Base-by-base conservation (phyloP, 495 filamentous ascomycete species). In the Cryomyces minteri region DNA sequence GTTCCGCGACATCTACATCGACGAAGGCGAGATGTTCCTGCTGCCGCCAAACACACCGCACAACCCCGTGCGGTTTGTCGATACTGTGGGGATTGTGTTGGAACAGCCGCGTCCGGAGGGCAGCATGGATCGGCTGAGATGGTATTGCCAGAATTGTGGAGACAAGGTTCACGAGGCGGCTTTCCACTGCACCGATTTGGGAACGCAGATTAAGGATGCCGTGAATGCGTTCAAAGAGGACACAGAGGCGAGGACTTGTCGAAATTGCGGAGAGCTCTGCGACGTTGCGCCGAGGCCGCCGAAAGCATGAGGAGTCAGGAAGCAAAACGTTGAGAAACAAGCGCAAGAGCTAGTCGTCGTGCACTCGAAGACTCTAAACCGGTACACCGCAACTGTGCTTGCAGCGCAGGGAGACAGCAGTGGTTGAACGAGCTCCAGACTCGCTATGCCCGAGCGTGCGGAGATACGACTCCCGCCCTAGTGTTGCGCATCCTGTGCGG, bases 161-260 rank as follows among this genome's bases (percentile, higher is more conserved):
- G 68, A 71, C 48, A 61, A 90, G 41, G 88, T 98, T 4, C 77
- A 88, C 62, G 88, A 96, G 67, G 80, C 78, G 36, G 64, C 69
- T 5, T 98, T 98, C 58, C 75, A 88, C 54, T 94, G 86, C 55
- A 86, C 80, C 39, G 81, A 98, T 62, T 61, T 98, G 43, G 90
- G 90, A n/a, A 93, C 84, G 38, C 90, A 98, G 71, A 87, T 98
- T 47, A 98, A 94, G 70, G 78, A 72, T 46, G 92, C 88, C 5
- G 88, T 98, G 31, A 77, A 93, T 57, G 71, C 64, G 40, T 95
- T 94, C 58, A 81, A 75, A 54, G 72, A 62, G 4, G 76, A 77
- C 54, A 73, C 79, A 48, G 73, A 75, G 52, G 74, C 71, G 62
- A 73, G 92, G 62, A 82, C 65, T 49, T 98, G 90, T 64, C 70